Base-by-base conservation (phyloP, 1,139 yeast genomes). In the Magnusiomyces suaveolens region DNA sequence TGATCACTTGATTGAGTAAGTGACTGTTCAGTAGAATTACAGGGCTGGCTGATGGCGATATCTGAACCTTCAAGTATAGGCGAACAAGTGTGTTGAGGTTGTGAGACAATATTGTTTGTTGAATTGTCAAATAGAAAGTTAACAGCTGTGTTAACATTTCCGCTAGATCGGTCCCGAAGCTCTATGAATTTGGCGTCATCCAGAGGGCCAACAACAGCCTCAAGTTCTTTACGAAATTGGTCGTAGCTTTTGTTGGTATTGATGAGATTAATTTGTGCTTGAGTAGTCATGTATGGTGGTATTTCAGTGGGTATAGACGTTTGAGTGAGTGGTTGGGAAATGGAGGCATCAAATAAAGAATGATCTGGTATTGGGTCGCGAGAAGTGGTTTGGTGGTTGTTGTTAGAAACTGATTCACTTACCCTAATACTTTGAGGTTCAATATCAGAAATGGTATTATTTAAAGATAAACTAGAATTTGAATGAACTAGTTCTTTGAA, bases 101-200 rank as follows among this genome's bases (percentile, higher is more conserved):
- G 33, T 29, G 33, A 12, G 10, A 29, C 33, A 4, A 8, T 48
- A 24, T 16, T 25, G 21, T 16, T 23, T 12, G 47, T n/a, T 12
- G 47, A 25, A 8, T 38, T 51, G 46, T 67, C 70, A 50, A 66
- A 61, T 47, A 57, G 66, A 49, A 60, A 54, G 39, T 67, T 64
- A 16, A 69, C 60, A 16, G 73, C 72, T 2, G 50, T 44, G 29
- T 65, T 65, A 26, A 69, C 58, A 47, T 67, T 58, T 1, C 62
- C 64, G n/a, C 59, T 57, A 1, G 71, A 66, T 20, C 55, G 50
- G 1, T 59, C 59, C 24, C 52, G 48, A 21, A 68, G 58, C 32
- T 50, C 24, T 16, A 52, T 56, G 41, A 60, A 56, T 36, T 50
- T 52, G 2, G 52, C 49, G 18, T 57, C 61, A 32, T 53, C 38